These are phyloP conservation scores for Musa schizocarpa DNA, from an alignment of 176 grass and related monocot species.

Conservation along the genomic window DNA sequence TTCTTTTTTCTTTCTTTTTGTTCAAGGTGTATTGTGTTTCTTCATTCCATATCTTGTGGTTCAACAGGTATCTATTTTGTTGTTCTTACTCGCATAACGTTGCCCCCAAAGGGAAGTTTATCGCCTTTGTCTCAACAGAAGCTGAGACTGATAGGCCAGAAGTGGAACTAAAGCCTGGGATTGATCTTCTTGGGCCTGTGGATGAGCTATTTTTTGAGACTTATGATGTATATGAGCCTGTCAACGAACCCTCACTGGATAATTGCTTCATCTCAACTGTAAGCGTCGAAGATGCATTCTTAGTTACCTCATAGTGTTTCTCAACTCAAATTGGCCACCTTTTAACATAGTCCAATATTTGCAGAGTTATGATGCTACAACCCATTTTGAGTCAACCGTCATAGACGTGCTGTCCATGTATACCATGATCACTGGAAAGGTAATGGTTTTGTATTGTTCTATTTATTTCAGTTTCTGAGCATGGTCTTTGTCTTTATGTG, in stretches of 20 bases:
- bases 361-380: conserved; percentile 88
- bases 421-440: conserved; percentile 71
- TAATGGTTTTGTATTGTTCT: conserved; percentile 15
- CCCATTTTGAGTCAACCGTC: conserved; percentile 88
- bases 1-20: background rate
- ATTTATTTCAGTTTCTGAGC: background rate
- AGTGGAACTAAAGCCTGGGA: conserved; percentile 60
- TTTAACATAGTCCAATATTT: conserved; percentile 16
- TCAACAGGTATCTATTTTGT: conserved; percentile 84
- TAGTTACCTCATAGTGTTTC: background rate
- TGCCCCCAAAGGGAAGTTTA: conserved; percentile 80
- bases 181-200: conserved; percentile 70
- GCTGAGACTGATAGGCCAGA: conserved; percentile 65
- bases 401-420: conserved; percentile 76
- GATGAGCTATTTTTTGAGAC: conserved; percentile 85
- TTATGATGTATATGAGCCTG: conserved; percentile 76
- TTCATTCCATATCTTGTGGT: conserved; percentile 16
- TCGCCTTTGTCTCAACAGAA: conserved; percentile 80
- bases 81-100: conserved; percentile 90
- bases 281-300: conserved; percentile 11
- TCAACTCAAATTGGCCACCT: conserved; percentile 11
- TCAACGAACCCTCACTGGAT: conserved; percentile 75
- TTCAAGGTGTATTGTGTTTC: conserved; percentile 5
- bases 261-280: conserved; percentile 82
- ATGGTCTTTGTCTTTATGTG: background rate